Percentiles rank a stretch among this genome's conserved stretches.
These are phyloP conservation scores for Lithohypha guttulata DNA, from an alignment of 2,329 filamentous ascomycete genomes.

Conservation along the genomic window DNA sequence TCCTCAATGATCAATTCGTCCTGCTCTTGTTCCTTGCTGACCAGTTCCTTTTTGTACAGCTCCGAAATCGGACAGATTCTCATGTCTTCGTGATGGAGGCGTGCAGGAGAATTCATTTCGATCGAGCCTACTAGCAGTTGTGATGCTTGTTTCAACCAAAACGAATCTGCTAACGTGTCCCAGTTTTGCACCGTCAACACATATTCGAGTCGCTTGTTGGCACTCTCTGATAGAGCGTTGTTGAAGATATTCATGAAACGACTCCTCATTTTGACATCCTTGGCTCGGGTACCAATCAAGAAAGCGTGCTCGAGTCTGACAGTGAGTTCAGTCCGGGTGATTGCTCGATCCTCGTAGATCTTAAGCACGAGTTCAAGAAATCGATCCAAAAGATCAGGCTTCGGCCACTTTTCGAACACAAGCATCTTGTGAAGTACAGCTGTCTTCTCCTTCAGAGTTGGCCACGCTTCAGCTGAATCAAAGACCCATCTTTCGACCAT, in stretches of 20 bases:
- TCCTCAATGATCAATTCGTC: slow-evolving; percentile 65
- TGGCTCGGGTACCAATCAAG: slow-evolving; percentile 82
- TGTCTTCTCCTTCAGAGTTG: slow-evolving; percentile 96
- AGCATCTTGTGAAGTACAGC: slow-evolving; percentile 99
- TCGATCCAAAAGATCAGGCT: slow-evolving; percentile 76
- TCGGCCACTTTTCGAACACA: slow-evolving; percentile 75
- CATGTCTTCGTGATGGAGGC: slow-evolving; percentile 76
- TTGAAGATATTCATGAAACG: slow-evolving; percentile 96
- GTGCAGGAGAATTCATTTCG: slow-evolving; percentile 68
- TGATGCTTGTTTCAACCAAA: slow-evolving; percentile 92
- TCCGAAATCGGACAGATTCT: slow-evolving; percentile 62
- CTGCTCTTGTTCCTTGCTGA: slow-evolving; percentile 57
- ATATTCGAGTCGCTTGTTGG: slow-evolving; percentile 78
- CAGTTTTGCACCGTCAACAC: slow-evolving; percentile 89
- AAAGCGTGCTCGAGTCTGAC: slow-evolving; percentile 98
- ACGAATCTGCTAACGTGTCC: slow-evolving; percentile 89
- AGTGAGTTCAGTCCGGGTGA: slow-evolving; percentile 86
- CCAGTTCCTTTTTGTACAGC: slow-evolving; percentile 52
- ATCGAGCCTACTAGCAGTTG: slow-evolving; percentile 86
- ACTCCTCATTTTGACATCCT: slow-evolving; percentile 93
- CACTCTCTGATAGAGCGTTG: slow-evolving; percentile 83
- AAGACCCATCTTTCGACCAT: slow-evolving; percentile 98
- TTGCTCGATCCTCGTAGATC: slow-evolving; percentile 96
- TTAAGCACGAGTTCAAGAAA: slow-evolving; percentile 94
- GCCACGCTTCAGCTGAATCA: slow-evolving; percentile 85